Percentiles rank a stretch among this genome's conserved stretches.
Evolutionary conservation across 2,329 filamentous ascomycete species (phyloP).

Genomic region (Cladophialophora carrionii): DNA sequence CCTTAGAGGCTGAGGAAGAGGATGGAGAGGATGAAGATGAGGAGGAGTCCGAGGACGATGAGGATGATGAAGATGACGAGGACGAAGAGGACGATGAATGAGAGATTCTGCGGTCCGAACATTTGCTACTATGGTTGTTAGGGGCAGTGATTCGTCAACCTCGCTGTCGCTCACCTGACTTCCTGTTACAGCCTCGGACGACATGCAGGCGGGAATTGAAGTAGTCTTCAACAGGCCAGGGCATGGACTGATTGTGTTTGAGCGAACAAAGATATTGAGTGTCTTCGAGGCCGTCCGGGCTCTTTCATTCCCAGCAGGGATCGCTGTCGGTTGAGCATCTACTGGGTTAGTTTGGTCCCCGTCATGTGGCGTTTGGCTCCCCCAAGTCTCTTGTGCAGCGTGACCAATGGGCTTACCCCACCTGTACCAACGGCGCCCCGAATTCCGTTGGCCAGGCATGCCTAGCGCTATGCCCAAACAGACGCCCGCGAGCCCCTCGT

Average conservation of each 20-base stretch:
- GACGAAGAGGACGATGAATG: conserved; percentile 21
- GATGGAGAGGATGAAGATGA: conserved; percentile 39
- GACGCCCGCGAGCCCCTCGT: conserved; percentile 7
- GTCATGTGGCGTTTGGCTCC: conserved; percentile 17
- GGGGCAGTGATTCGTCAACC: conserved; percentile 7
- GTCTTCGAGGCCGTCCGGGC: neutral
- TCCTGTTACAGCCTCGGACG: neutral
- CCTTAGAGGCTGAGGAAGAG: conserved; percentile 53
- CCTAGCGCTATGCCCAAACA: conserved; percentile 11
- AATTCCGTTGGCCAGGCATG: neutral
- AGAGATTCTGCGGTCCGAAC: neutral
- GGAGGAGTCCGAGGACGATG: conserved; percentile 36
- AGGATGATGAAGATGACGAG: conserved; percentile 36
- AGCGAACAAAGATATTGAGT: neutral
- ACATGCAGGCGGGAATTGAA: neutral
- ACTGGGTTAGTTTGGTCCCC: neutral
- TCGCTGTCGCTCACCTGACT: conserved; percentile 8
- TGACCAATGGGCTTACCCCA: neutral
- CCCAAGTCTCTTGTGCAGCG: conserved; percentile 4
- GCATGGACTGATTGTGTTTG: neutral
- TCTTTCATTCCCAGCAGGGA: neutral
- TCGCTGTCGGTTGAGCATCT: neutral
- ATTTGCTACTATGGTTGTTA: conserved; percentile 6
- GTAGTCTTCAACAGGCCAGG: conserved; percentile 17
- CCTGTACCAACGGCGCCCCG: neutral